phyloP scores from a whole-genome alignment of 1,139 yeast genomes.

The Debaryomycetaceae sp. region DNA sequence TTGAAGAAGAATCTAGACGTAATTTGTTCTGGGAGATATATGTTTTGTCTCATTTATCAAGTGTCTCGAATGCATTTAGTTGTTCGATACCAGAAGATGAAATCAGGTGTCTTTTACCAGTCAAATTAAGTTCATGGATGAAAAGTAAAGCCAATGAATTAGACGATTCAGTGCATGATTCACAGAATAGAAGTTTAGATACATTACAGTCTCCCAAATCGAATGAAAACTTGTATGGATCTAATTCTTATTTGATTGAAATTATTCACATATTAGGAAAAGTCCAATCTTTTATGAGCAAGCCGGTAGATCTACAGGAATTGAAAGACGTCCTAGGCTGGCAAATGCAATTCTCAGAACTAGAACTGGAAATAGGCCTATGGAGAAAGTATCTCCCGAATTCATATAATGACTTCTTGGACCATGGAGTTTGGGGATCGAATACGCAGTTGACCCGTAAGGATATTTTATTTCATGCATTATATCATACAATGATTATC shows the following conservation, averaged over 20 bases:
- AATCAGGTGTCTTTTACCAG: conserved; percentile 2
- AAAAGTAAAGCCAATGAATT: neutral
- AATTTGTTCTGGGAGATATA: conserved; percentile 26
- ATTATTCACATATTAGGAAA: conserved; percentile 13
- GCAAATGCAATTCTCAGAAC: conserved; percentile 9
- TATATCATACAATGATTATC: conserved; percentile 23
- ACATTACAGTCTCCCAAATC: neutral
- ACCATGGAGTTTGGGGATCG: conserved; percentile 4
- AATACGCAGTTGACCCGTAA: conserved; percentile 2
- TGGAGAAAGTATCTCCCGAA: conserved; percentile 11
- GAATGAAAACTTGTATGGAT: conserved; percentile 8
- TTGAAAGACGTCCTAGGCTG: conserved; percentile 6
- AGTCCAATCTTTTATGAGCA: conserved; percentile 12
- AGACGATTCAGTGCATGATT: conserved; percentile 1
- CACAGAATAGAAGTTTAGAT: neutral
- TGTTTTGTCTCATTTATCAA: conserved; percentile 15
- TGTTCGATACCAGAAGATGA: conserved; percentile 2
- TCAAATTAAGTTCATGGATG: neutral
- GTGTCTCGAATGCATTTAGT: conserved; percentile 3
- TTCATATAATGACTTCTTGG: conserved; percentile 7
- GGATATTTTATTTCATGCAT: conserved; percentile 16
- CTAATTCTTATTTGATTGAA: conserved; percentile 14
- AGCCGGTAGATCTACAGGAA: conserved; percentile 7
- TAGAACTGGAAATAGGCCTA: conserved; percentile 9
- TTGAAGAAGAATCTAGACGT: conserved; percentile 19